Base-by-base conservation (phyloP, 2,329 filamentous ascomycete genomes). In the Talaromyces rugulosus region DNA sequence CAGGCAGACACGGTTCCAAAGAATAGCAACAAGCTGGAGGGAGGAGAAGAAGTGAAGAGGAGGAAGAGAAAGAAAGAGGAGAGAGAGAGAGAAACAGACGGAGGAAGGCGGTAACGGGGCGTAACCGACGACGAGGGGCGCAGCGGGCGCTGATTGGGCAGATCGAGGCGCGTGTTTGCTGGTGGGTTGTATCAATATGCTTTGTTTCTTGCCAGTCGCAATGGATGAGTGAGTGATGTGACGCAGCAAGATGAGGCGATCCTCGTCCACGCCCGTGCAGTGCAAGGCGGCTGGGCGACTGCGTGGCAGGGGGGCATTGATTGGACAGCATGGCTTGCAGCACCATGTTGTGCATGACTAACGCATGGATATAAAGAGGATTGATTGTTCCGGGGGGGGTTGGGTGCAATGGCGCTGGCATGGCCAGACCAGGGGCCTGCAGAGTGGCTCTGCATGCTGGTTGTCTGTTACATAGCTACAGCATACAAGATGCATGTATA, bases 21-120 rank as follows among this genome's bases (percentile, higher is more conserved):
- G 12, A 14, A 16, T 16, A 36, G 34, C 34, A 40, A 12, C 12
- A 36, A 36, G 11, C 3, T 36, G 34, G 31, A 36, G 42, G n/a
- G 34, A 27, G 30, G 28, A 23, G 65, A 23, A 71, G 61, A 31
- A 70, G 18, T 28, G 34, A 57, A 53, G 11, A 36, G 18, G 2
- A 23, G 8, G 12, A 55, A 3, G 9, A 47, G 9, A 23, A 11
- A 11, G 40, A 44, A 18, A n/a, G 23, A 12, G 42, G 5, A 33
- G 31, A 9, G 31, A 33, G 9, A 8, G 31, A 33, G 16, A 16
- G 40, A 16, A 12, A n/a, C 14, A 42, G 40, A 27, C n/a, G 44
- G 44, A 47, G 44, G 44, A 47, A 47, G 44, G 44, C 44, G 44
- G 44, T 47, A 27, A 23, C 18, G 44, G 44, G 42, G 42, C 40